A percentile compares a stretch with the other conserved stretches of the same genome.
Evolutionary conservation across 768 basidiomycete genomes (phyloP).

Genomic region (Imleria badia): DNA sequence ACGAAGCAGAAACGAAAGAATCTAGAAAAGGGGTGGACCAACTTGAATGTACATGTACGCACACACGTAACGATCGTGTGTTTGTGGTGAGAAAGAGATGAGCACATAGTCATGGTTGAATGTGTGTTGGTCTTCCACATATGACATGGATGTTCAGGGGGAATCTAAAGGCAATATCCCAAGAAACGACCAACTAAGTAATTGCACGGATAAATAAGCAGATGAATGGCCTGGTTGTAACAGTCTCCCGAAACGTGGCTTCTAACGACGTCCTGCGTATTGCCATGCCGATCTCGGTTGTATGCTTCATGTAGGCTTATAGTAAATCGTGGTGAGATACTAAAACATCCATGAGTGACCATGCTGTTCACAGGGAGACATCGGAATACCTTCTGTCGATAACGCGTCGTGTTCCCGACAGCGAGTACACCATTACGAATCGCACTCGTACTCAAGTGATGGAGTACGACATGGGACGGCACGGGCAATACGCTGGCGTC

Average conservation of each 20-base stretch:
- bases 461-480: slow-evolving; percentile 90
- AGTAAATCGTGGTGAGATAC: slow-evolving; percentile 86
- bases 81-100: slow-evolving; percentile 5
- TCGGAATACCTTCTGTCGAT: slow-evolving; percentile 81
- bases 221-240: slow-evolving; percentile 10
- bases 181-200: slow-evolving; percentile 27
- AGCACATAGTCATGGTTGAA: slow-evolving; percentile 18
- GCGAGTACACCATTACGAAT: slow-evolving; percentile 92
- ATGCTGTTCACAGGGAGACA: slow-evolving; percentile 2
- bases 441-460: slow-evolving; percentile 93
- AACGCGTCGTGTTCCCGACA: slow-evolving; percentile 88
- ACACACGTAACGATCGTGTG: slow-evolving; percentile 4
- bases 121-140: slow-evolving; percentile 19
- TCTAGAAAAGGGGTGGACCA: slow-evolving; percentile 5
- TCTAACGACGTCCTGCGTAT: slow-evolving; percentile 28
- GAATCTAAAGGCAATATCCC: slow-evolving; percentile 28
- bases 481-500: slow-evolving; percentile 91
- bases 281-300: slow-evolving; percentile 12
- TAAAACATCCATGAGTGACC: slow-evolving; percentile 32
- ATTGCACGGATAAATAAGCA: slow-evolving; percentile 29
- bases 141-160: slow-evolving; percentile 21
- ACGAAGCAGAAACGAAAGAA: slow-evolving; percentile 10
- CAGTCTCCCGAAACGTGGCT: slow-evolving; percentile 12
- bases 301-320: slow-evolving; percentile 58
- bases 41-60: slow-evolving; percentile 7